Conservation (phyloP, 2,329 filamentous ascomycete species). For the Geosmithia putterillii region DNA sequence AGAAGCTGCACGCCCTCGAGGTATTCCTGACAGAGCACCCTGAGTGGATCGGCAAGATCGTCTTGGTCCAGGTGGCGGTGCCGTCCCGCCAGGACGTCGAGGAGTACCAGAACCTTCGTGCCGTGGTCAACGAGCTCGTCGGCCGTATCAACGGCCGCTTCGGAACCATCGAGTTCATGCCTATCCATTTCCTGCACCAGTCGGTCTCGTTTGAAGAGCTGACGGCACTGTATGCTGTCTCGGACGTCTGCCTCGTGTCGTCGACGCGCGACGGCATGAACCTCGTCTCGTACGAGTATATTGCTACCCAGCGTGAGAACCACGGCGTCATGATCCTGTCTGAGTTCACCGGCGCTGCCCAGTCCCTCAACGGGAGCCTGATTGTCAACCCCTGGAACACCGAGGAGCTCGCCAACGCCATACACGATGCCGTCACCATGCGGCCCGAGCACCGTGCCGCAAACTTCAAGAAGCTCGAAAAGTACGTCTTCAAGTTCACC, state of each 20-base stretch:
- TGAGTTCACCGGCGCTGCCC: slow-evolving; percentile 91
- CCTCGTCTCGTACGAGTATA: slow-evolving; percentile 95
- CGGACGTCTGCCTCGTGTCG: slow-evolving; percentile 83
- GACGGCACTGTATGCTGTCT: slow-evolving; percentile 83
- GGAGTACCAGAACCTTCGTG: slow-evolving; percentile 92
- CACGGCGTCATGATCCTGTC: slow-evolving; percentile 92
- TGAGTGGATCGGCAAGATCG: slow-evolving; percentile 96
- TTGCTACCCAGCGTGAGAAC: slow-evolving; percentile 79
- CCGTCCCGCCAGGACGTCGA: slow-evolving; percentile 92
- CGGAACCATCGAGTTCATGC: slow-evolving; percentile 96
- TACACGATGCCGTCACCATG: slow-evolving; percentile 97
- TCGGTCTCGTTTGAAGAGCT: slow-evolving; percentile 91
- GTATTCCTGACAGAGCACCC: slow-evolving; percentile 95
- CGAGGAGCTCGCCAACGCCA: slow-evolving; percentile 82
- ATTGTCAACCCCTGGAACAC: slow-evolving; percentile 99
- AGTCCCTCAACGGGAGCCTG: slow-evolving; percentile 83
- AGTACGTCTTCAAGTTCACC: slow-evolving; percentile 96
- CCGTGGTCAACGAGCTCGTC: slow-evolving; percentile 92
- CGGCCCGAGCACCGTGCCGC: slow-evolving; percentile 72
- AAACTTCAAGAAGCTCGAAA: slow-evolving; percentile 85
- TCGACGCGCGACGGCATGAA: slow-evolving; percentile 99
- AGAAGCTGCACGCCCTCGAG: slow-evolving; percentile 92
- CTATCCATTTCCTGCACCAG: slow-evolving; percentile 97
- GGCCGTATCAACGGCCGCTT: slow-evolving; percentile 96
- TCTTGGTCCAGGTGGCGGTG: slow-evolving; percentile 90